Evolutionary conservation across 1,284 basidiomycete genomes (phyloP), one percentile per base, ranked within the genome.

Genomic region (Naganishia albida): DNA sequence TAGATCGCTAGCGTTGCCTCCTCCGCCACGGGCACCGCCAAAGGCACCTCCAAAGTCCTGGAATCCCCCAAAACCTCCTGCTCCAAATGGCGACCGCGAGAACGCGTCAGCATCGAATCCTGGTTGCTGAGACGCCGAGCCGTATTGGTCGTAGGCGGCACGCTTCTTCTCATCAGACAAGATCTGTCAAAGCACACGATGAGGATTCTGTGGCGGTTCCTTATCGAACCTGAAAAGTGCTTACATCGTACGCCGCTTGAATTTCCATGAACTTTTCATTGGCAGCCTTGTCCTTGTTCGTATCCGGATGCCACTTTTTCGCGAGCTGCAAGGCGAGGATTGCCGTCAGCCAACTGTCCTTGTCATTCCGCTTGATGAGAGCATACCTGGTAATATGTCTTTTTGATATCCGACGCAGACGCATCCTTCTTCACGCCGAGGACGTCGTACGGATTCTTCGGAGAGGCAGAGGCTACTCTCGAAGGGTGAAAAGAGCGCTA

Each of bases 281-380:
- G 0, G 95, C 92, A 54, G 84, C 84, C 72, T 90, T 88, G 53
- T 69, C 68, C 67, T 93, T 91, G 80, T 93, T 97, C 23, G 93
- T 93, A 75, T 99, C 96, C 0, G 96, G 96, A 80, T 99, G 96
- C 75, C 88, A 97, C 83, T 98, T 96, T 68, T 96, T 90, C 34
- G 96, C 96, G 69, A 99, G 88, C 91, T 97, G 73, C 48, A 63
- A 64, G 43, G 68, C 63, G 38, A 46, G 38, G 16, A 18, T 3
- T 8, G 52, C 54, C 23, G 43, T 56, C n/a, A 18, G 57, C 10
- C 26, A 12, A 26, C 34, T 34, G 34, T 10, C 28, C 59, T 40
- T 43, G 51, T 46, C 64, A 64, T 34, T 67, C 51, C n/a, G n/a
- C n/a, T n/a, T n/a, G n/a, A n/a, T 12, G 38, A 3, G 8, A 44